Evolutionary conservation across 257 asterid genomes (phyloP).

Genomic region (Ocimum tenuiflorum): DNA sequence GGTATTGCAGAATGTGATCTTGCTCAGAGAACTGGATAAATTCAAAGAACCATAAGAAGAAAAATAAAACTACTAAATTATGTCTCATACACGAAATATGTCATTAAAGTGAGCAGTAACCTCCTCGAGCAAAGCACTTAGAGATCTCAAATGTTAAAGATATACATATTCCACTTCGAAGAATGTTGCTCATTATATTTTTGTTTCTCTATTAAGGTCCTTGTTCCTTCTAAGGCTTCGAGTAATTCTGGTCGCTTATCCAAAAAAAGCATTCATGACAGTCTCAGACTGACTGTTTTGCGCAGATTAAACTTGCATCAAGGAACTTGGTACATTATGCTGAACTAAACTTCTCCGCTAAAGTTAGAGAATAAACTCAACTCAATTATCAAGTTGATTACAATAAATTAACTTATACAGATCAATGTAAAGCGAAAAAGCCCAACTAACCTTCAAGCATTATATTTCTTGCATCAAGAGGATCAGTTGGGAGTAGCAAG

Average conservation of each 20-base stretch:
- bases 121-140: too few relatives aligned
- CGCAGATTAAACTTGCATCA: background rate
- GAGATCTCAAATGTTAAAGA: too few relatives aligned
- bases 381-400: constrained; percentile 3
- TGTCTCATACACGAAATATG: too few relatives aligned
- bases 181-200: too few relatives aligned
- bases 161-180: too few relatives aligned
- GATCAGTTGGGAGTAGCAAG: constrained; percentile 84
- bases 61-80: too few relatives aligned
- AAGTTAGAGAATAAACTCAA: background rate
- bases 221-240: too few relatives aligned
- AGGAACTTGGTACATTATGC: background rate
- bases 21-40: too few relatives aligned
- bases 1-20: too few relatives aligned
- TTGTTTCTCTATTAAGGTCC: too few relatives aligned
- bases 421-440: background rate
- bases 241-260: background rate
- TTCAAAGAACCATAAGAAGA: too few relatives aligned
- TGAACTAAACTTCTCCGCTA: constrained; percentile 4
- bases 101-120: too few relatives aligned
- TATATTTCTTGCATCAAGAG: constrained; percentile 93
- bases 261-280: background rate
- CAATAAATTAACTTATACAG: constrained; percentile 7
- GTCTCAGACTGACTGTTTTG: background rate
- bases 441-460: constrained; percentile 79